phyloP scores from a whole-genome alignment of 164 flowering plant genomes.

The Berberis vulgaris region DNA sequence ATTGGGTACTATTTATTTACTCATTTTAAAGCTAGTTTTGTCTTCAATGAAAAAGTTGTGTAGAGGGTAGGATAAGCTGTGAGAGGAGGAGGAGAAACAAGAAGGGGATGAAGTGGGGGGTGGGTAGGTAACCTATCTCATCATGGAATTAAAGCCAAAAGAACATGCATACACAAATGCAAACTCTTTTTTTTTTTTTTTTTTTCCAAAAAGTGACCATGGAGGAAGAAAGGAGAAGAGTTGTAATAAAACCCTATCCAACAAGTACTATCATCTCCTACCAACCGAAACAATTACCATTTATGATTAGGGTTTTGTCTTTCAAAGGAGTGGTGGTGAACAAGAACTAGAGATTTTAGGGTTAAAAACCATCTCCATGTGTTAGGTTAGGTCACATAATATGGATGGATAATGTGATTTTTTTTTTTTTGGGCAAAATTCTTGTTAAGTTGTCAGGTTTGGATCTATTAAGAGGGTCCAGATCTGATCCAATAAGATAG shows the following conservation, averaged over 20 bases:
- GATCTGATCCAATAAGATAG: no score
- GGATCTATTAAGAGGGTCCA: no score
- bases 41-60: constrained; percentile 7
- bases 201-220: background rate
- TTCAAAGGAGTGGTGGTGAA: background rate
- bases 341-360: no score
- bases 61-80: constrained; percentile 39
- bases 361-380: no score
- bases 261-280: background rate
- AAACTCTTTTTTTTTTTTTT: no score
- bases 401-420: no score
- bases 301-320: background rate
- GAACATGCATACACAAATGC: background rate
- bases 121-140: constrained; percentile 51
- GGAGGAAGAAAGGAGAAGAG: background rate
- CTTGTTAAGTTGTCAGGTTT: no score
- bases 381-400: no score
- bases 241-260: background rate
- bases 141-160: constrained; percentile 12
- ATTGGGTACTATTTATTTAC: no score
- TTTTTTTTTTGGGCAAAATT: no score
- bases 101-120: constrained; percentile 33
- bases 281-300: background rate
- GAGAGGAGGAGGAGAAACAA: constrained; percentile 54
- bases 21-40: background rate